phyloP scores from a whole-genome alignment of 163 green algal genomes.

The Scenedesmus sp. region DNA sequence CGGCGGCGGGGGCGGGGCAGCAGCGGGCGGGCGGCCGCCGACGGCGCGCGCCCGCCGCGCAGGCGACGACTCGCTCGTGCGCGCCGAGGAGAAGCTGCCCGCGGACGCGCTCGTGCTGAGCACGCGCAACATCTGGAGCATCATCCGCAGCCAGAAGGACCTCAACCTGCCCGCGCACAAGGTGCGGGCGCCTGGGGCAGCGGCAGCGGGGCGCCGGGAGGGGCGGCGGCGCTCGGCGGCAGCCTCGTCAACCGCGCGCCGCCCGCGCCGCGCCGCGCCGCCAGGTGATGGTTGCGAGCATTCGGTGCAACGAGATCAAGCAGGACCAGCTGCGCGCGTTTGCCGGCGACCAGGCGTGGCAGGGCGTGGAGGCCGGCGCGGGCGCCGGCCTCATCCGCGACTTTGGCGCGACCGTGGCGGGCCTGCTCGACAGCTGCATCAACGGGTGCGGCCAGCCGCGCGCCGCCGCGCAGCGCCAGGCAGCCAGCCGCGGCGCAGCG shows the following conservation, averaged over 20 bases:
- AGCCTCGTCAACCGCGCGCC: too few relatives aligned
- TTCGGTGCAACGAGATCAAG: slow-evolving; percentile 92
- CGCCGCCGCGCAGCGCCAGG: neutral
- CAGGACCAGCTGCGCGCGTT: slow-evolving; percentile 75
- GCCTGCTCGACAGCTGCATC: slow-evolving; percentile 80
- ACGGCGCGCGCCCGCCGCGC: neutral
- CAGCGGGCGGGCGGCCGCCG: neutral
- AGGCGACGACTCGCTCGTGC: slow-evolving; percentile 62
- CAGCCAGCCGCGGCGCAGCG: neutral
- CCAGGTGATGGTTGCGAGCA: slow-evolving; percentile 96
- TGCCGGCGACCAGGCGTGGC: slow-evolving; percentile 69
- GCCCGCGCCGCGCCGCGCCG: too few relatives aligned
- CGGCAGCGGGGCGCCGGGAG: too few relatives aligned
- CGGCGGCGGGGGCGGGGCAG: neutral
- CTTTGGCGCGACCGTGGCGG: slow-evolving; percentile 69
- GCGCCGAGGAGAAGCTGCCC: slow-evolving; percentile 75
- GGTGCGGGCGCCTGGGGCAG: slow-evolving; percentile 63
- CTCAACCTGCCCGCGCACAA: slow-evolving; percentile 98
- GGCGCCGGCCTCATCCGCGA: slow-evolving; percentile 57
- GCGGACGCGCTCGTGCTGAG: slow-evolving; percentile 82
- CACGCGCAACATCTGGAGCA: slow-evolving; percentile 88
- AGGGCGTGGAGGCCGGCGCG: slow-evolving; percentile 55
- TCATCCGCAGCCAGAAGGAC: slow-evolving; percentile 93
- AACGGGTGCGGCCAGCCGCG: slow-evolving; percentile 57
- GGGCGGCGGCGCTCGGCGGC: neutral